These are phyloP conservation scores for Colletotrichum tabaci DNA, from an alignment of 2,329 filamentous ascomycete species.

Conservation along the genomic window DNA sequence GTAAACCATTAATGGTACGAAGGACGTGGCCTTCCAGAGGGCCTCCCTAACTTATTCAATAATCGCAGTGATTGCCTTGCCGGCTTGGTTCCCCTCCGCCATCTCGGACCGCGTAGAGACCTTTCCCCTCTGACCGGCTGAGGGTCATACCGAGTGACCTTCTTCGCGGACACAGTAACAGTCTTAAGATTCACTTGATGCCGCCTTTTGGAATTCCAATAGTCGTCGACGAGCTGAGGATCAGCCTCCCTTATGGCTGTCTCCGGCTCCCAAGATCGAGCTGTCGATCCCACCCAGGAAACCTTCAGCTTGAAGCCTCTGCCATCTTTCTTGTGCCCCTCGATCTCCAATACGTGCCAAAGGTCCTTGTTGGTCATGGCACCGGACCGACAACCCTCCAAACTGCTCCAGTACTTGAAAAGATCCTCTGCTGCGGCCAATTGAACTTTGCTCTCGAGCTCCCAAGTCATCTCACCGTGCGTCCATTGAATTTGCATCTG, in stretches of 20 bases:
- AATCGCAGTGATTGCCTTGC: no score
- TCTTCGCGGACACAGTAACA: not conserved
- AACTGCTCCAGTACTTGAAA: constrained; percentile 40
- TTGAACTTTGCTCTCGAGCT: constrained; percentile 52
- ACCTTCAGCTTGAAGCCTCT: constrained; percentile 5
- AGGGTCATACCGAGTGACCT: not conserved
- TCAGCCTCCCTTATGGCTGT: constrained; percentile 8
- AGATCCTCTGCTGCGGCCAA: constrained; percentile 48
- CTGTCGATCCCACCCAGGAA: constrained; percentile 26
- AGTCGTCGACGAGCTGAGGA: constrained; percentile 43
- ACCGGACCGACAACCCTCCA: constrained; percentile 23
- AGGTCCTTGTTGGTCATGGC: constrained; percentile 23
- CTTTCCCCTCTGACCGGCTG: no score
- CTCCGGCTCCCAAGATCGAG: constrained; percentile 30
- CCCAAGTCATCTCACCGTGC: constrained; percentile 50
- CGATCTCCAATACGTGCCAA: constrained; percentile 33
- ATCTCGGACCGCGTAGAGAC: no score
- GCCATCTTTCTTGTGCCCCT: constrained; percentile 7
- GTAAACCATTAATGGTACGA: no score
- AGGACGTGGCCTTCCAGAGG: no score
- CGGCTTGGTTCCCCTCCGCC: no score
- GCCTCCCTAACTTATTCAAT: no score
- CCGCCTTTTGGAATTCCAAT: constrained; percentile 47
- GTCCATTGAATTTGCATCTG: constrained; percentile 50
- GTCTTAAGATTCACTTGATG: not conserved